Evolutionary conservation across 2,329 filamentous ascomycete species (phyloP), one percentile per base, ranked within the genome.

Genomic region (Trichoderma citrinoviride): DNA sequence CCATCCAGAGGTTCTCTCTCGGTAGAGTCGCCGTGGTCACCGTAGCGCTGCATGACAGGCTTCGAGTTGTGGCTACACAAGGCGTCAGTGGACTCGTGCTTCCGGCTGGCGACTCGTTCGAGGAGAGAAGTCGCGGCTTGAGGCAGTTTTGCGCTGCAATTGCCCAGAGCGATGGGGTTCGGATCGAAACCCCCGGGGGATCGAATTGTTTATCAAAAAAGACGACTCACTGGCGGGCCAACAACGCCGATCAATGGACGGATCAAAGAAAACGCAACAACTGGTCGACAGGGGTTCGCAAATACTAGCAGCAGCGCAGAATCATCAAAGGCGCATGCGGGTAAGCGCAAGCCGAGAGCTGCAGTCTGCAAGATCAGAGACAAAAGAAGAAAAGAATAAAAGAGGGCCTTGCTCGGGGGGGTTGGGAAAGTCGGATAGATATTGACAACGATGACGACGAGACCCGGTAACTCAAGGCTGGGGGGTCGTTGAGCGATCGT

Each of bases 1-100:
- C 69, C 69, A 47, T 75, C 76, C 53, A 78, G 72, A 64, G 75
- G 75, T 44, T 77, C 73, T 69, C 75, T 74, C 71, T 78, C 76
- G 66, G 74, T 74, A 37, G 72, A 72, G 66, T 76, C 74, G 55
- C 71, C 68, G 21, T 44, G 49, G 17, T 66, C 67, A 23, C 65
- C 55, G 71, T 76, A 74, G 65, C 73, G 71, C 69, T 73, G 71
- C 76, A 78, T 78, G 67, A 33, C 53, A 19, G 33, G 49, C 27
- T 54, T 40, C 50, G 33, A 7, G 21, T 37, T 37, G 29, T n/a
- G 56, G 44, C 29, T 60, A 49, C 21, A 37, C 25, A 29, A 33
- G 41, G 40, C 43, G 47, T 61, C 47, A 44, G 49, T 21, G 56
- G 17, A 8, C 27, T 60, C 56, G 56, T 49, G 44, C 17, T 46